Conservation (phyloP, 2,329 filamentous ascomycete species). For the Phaeoacremonium minimum region DNA sequence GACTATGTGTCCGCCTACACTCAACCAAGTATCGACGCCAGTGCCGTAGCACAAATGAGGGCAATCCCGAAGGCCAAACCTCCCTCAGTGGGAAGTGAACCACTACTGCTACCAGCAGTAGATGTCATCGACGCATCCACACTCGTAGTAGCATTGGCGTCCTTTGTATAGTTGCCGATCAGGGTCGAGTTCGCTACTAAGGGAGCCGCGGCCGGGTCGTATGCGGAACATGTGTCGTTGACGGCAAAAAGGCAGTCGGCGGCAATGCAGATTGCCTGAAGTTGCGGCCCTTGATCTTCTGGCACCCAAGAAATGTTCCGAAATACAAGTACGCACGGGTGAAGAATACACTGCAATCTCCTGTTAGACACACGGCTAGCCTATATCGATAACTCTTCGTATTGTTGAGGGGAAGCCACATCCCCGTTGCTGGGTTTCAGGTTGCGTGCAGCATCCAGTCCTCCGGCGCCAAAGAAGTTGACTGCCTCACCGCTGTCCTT, state of each 20-base stretch:
- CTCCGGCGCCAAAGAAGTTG: slow-evolving; percentile 60
- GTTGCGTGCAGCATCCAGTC: slow-evolving; percentile 47
- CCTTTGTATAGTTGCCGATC: slow-evolving; percentile 7
- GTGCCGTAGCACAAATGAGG: too few species aligned
- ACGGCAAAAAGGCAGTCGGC: slow-evolving; percentile 41
- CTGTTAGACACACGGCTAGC: too few species aligned
- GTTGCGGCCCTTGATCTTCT: slow-evolving; percentile 32
- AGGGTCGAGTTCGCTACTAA: slow-evolving; percentile 7
- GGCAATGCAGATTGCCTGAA: slow-evolving; percentile 53
- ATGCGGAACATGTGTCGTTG: slow-evolving; percentile 34
- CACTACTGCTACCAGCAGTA: too few species aligned
- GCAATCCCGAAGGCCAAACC: too few species aligned
- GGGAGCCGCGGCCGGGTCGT: slow-evolving; percentile 4
- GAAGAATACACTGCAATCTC: slow-evolving; percentile 55
- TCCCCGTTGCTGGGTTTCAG: slow-evolving; percentile 46
- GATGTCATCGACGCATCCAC: neutral
- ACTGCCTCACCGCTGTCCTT: slow-evolving; percentile 37
- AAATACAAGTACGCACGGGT: slow-evolving; percentile 62
- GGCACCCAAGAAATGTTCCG: slow-evolving; percentile 50
- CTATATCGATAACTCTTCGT: too few species aligned
- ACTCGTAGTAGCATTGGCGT: slow-evolving; percentile 4
- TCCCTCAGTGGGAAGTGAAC: too few species aligned
- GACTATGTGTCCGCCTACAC: too few species aligned
- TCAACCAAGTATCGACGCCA: too few species aligned
- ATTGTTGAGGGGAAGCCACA: slow-evolving; percentile 19